phyloP scores from a whole-genome alignment of 768 basidiomycete genomes.

The Gloeopeniophorella convolvens region DNA sequence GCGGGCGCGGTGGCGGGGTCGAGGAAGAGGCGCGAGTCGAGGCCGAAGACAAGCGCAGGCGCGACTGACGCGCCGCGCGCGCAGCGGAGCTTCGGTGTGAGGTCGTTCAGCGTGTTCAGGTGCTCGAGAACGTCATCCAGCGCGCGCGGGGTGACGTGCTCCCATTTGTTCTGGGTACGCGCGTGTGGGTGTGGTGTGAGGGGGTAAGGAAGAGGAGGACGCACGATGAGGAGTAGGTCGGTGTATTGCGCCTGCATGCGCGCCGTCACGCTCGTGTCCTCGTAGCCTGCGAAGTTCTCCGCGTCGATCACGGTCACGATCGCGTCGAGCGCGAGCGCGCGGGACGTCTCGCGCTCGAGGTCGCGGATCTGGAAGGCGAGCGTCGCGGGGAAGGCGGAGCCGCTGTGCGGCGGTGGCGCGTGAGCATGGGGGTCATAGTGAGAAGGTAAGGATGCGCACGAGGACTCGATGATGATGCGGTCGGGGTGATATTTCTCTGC shows the following conservation, averaged over 20 bases:
- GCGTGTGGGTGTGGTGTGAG: neutral
- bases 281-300: constrained; percentile 89
- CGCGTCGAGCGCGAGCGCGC: constrained; percentile 78
- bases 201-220: constrained; percentile 25
- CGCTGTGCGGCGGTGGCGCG: constrained; percentile 37
- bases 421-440: neutral
- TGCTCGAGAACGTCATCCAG: constrained; percentile 84
- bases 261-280: constrained; percentile 87
- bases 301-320: constrained; percentile 90
- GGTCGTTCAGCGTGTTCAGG: constrained; percentile 82
- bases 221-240: constrained; percentile 78
- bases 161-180: constrained; percentile 75
- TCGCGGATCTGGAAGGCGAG: constrained; percentile 92
- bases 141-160: constrained; percentile 68
- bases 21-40: constrained; percentile 72
- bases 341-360: constrained; percentile 69
- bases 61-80: constrained; percentile 59
- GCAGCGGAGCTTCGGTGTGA: constrained; percentile 78
- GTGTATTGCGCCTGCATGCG: constrained; percentile 96
- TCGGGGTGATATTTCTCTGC: constrained; percentile 80
- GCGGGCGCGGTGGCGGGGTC: constrained; percentile 13
- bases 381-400: constrained; percentile 93
- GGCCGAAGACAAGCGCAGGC: constrained; percentile 78
- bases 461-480: constrained; percentile 92
- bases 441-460: constrained; percentile 63